Evolutionary conservation across 352 stramenopile genomes (phyloP).

Genomic region (Phytophthora pseudosyringae): DNA sequence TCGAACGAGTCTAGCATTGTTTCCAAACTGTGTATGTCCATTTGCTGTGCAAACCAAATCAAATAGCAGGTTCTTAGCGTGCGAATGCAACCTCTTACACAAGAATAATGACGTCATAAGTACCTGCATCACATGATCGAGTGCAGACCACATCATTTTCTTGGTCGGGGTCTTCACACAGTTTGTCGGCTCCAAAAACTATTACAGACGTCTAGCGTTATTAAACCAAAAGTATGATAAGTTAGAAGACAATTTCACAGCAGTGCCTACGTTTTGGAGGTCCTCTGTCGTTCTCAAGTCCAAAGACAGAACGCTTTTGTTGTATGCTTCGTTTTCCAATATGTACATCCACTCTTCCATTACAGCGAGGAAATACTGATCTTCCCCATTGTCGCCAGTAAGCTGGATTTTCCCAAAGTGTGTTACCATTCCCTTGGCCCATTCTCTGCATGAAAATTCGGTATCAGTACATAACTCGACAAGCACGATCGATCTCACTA

Average conservation of each 20-base stretch:
- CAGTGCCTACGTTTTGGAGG: constrained; percentile 60
- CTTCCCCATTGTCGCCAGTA: constrained; percentile 47
- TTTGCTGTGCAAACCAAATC: constrained; percentile 49
- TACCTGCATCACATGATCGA: constrained; percentile 89
- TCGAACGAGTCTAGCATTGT: constrained; percentile 85
- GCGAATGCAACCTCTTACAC: background rate
- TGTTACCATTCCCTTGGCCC: constrained; percentile 61
- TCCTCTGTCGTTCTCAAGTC: constrained; percentile 76
- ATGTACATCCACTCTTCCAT: constrained; percentile 91
- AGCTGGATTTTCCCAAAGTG: constrained; percentile 71
- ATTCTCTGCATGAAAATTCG: constrained; percentile 46
- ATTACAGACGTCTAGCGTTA: constrained; percentile 8
- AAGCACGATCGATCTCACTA: background rate
- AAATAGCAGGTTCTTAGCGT: constrained; percentile 12
- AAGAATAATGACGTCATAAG: background rate
- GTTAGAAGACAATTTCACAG: background rate
- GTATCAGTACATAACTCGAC: constrained; percentile 1
- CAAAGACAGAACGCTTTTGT: constrained; percentile 67
- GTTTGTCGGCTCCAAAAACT: constrained; percentile 79
- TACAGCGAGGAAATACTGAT: constrained; percentile 65
- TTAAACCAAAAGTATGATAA: background rate
- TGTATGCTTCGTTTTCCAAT: constrained; percentile 81
- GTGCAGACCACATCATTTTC: constrained; percentile 76
- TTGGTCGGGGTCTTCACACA: constrained; percentile 86
- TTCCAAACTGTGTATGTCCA: constrained; percentile 83